Base-by-base conservation (phyloP, 129 eudicot species). In the Flaveria trinervia region DNA sequence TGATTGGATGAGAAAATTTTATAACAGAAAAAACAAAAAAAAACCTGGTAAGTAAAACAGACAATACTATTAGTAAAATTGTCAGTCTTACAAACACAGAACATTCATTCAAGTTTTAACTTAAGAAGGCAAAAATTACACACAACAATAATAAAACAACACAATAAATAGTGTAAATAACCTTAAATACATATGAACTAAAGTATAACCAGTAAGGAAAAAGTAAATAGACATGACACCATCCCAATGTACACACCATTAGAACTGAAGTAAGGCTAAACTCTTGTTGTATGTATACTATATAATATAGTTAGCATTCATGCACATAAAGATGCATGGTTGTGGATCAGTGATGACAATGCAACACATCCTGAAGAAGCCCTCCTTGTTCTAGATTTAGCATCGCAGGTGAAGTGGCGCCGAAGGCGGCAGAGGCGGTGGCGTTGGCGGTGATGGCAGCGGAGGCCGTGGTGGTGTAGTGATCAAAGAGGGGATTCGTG, bases 331-430 rank as follows among this genome's bases (percentile, higher is more conserved):
- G 15, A 72, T 22, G 51, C 45, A 46, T 64, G 43, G 18, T 20
- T 25, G 59, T 75, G 44, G 30, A 76, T 77, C 74, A 77, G 20
- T 54, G 26, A 77, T 69, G 59, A 68, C 16, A 77, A 25, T 8
- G 60, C 22, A 70, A 23, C 76, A 78, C 46, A 59, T 78, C 82
- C 13, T 78, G 82, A 69, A 78, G 82, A 70, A 70, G 77, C 62
- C 82, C 82, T 45, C 60, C 76, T 70, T 59, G 71, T 10, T 70
- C 71, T 25, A 77, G 69, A 5, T 68, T 77, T n/a, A 67, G 4
- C 46, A 69, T 70, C 5, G 70, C 43, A 26, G 61, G 64, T 49
- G 80, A 23, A 2, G 59, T 18, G 65, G 2, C 7, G 41, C 41
- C 41, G 7, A 36, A 36, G 41, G 41, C 7, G 41, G 41, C 41